Evolutionary conservation across 306 rosid species (phyloP).

Genomic region (Acacia confusa): DNA sequence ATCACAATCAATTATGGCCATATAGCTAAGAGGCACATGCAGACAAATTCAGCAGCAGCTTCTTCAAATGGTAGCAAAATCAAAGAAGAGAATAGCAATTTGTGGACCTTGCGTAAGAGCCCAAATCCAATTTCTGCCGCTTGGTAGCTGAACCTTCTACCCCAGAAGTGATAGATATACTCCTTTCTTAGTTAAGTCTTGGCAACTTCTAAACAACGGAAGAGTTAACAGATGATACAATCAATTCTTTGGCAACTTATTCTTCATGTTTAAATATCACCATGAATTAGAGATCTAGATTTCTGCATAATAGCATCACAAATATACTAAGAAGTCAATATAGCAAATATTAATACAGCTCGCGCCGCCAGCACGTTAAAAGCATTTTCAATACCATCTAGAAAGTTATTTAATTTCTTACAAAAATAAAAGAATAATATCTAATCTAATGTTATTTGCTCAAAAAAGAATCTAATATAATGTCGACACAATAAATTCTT

Average conservation of each 20-base stretch:
- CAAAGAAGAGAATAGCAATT: too few relatives aligned
- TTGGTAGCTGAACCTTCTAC: too few relatives aligned
- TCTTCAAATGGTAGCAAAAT: too few relatives aligned
- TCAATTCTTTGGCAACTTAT: slow-evolving; percentile 25
- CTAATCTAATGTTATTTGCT: neutral
- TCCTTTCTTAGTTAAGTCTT: slow-evolving; percentile 53
- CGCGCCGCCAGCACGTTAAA: too few relatives aligned
- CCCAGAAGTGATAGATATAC: slow-evolving; percentile 45
- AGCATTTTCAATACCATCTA: neutral
- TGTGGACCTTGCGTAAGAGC: too few relatives aligned
- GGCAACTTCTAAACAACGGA: slow-evolving; percentile 43
- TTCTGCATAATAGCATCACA: slow-evolving; percentile 4
- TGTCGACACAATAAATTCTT: neutral
- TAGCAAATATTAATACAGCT: neutral
- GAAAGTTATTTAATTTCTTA: neutral
- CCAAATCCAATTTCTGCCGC: too few relatives aligned
- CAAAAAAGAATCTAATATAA: neutral
- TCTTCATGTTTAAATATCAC: neutral
- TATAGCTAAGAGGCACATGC: too few relatives aligned
- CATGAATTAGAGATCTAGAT: slow-evolving; percentile 22
- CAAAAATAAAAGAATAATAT: neutral
- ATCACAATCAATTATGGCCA: too few relatives aligned
- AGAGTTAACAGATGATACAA: slow-evolving; percentile 25
- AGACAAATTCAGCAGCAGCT: too few relatives aligned
- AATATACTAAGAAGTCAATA: slow-evolving; percentile 19